Base-by-base conservation (phyloP, 2,329 filamentous ascomycete species). In the Calonectria hawksworthii region DNA sequence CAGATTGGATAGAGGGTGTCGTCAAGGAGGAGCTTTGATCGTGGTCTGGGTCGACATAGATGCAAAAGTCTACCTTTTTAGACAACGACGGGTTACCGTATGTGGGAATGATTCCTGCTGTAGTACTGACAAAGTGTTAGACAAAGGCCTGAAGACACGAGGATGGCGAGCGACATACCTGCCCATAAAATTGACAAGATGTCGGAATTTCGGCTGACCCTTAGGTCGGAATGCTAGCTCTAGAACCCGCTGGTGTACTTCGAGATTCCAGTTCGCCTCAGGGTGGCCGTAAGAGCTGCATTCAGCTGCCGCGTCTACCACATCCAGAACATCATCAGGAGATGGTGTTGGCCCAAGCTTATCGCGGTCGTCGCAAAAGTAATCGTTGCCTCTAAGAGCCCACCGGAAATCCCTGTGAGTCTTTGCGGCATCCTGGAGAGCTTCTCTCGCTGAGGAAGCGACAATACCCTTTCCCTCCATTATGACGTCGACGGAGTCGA, bases 121-220 rank as follows among this genome's bases (percentile, higher is more conserved):
- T 70, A 3, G 52, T 61, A 13, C 65, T 66, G 41, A 9, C 5
- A 30, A 63, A 41, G 23, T 41, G 34, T 63, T 41, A 59, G 54
- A 18, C 7, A 13, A 26, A 6, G 21, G 34, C 41, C 18, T 14
- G 8, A 7, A 10, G 30, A 13, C 7, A 67, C 26, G n/a, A 30
- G 3, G 21, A 21, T 9, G 8, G 41, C n/a, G 4, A 38, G 18
- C n/a, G 9, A 34, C 70, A 18, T 56, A 75, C 75, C 66, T 59
- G 67, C 73, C 47, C 63, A 71, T 73, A 36, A 76, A 76, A 63
- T 75, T 73, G 11, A 76, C 54, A 5, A 76, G 52, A 30, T 76
- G 75, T 6, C 34, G 34, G 16, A 50, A 71, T 13, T 30, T 14
- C 4, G 23, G 32, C 56, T 73, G 52, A 3, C 21, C 66, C 13